Percentiles rank a stretch among this genome's conserved stretches.
These are phyloP conservation scores for Penicillium digitatum DNA, from an alignment of 2,329 filamentous ascomycete species.

Conservation along the genomic window DNA sequence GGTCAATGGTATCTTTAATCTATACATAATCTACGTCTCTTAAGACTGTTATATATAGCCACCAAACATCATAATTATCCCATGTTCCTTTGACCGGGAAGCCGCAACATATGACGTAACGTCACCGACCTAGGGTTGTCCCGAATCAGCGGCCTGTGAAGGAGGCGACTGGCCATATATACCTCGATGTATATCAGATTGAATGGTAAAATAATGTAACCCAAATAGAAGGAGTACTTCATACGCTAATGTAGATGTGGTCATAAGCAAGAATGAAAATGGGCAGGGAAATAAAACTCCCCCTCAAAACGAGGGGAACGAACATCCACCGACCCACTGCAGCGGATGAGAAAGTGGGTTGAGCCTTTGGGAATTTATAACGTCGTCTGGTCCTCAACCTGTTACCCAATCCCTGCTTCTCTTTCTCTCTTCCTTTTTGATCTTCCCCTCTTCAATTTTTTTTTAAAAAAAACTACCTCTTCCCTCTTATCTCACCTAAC, in stretches of 20 bases:
- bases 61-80: conserved; percentile 16
- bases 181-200: neutral
- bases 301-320: conserved; percentile 17
- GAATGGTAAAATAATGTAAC: neutral
- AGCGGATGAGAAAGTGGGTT: conserved; percentile 32
- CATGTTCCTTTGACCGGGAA: conserved; percentile 13
- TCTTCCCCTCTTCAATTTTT: conserved; percentile 4
- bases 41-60: neutral
- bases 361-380: conserved; percentile 34
- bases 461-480: too few relatives aligned
- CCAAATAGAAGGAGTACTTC: neutral
- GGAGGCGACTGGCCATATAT: neutral
- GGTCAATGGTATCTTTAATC: neutral
- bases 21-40: neutral
- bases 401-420: conserved; percentile 15
- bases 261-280: neutral
- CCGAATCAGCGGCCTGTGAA: conserved; percentile 22
- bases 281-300: neutral
- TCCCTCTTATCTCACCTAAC: neutral
- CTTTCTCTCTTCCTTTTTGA: conserved; percentile 4
- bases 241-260: neutral
- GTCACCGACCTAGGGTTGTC: conserved; percentile 13
- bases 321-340: conserved; percentile 36
- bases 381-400: conserved; percentile 29
- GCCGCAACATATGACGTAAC: conserved; percentile 30